Conservation (phyloP, 352 stramenopile species). For the Phytophthora niederhauseri region DNA sequence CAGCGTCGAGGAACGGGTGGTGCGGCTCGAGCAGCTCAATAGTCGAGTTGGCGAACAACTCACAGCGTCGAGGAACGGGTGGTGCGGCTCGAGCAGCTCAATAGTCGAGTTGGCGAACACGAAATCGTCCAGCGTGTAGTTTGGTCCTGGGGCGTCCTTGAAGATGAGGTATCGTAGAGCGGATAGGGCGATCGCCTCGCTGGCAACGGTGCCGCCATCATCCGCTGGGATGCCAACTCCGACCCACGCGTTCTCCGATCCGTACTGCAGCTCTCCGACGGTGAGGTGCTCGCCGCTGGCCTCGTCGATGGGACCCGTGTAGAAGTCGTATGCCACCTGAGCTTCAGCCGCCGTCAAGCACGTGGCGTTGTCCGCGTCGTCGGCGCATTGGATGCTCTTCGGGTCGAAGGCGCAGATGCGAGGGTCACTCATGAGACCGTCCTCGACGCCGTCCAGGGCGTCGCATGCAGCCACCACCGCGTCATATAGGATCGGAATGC, state of each 20-base stretch:
- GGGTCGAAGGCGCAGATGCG: not conserved
- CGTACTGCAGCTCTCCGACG: conserved; percentile 39
- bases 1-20: conserved; percentile 41
- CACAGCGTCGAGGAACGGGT: conserved; percentile 40
- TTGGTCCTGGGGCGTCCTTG: conserved; percentile 15
- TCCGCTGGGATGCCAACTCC: conserved; percentile 33
- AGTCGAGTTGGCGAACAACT: conserved; percentile 44
- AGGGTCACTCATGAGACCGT: not conserved
- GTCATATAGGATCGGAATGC: conserved; percentile 33
- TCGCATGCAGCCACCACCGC: conserved; percentile 36
- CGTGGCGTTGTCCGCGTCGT: not conserved
- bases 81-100: conserved; percentile 34
- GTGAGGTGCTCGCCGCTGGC: conserved; percentile 37
- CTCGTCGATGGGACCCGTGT: conserved; percentile 34
- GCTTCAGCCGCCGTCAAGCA: not conserved
- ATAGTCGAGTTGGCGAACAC: conserved; percentile 43
- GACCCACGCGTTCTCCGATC: conserved; percentile 40
- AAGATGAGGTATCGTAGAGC: conserved; percentile 42
- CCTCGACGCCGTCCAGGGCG: conserved; percentile 14
- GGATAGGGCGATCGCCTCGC: conserved; percentile 33
- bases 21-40: conserved; percentile 37
- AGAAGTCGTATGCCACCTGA: conserved; percentile 30
- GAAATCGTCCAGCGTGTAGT: conserved; percentile 44
- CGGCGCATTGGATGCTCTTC: not conserved
- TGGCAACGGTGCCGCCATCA: conserved; percentile 27